Percentiles rank a stretch among this genome's conserved stretches.
Evolutionary conservation across 768 basidiomycete species (phyloP).

Genomic region (Kwoniella heveanensis): DNA sequence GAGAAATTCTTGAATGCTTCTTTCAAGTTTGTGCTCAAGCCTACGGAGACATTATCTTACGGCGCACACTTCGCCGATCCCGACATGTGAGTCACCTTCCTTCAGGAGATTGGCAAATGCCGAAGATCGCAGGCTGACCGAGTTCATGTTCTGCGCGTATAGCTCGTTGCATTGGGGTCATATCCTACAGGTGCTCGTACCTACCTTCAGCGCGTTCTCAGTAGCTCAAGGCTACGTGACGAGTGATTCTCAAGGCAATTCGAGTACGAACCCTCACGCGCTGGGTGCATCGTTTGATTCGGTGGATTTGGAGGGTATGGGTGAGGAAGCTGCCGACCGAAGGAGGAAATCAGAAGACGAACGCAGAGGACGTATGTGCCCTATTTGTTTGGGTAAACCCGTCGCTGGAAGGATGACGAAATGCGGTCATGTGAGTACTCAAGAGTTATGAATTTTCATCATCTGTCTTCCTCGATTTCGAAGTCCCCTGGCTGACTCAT

Average conservation of each 20-base stretch:
- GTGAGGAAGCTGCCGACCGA: conserved; percentile 39
- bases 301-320: conserved; percentile 40
- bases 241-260: conserved; percentile 21
- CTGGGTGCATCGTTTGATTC: conserved; percentile 35
- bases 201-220: conserved; percentile 74
- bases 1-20: conserved; percentile 96
- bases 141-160: neutral
- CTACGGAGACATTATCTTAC: conserved; percentile 71
- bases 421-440: conserved; percentile 90
- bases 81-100: conserved; percentile 70
- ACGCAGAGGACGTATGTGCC: conserved; percentile 77
- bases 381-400: conserved; percentile 91
- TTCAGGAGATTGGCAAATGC: too few species aligned
- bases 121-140: conserved; percentile 4
- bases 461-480: neutral
- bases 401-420: conserved; percentile 82
- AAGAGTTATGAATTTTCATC: too few species aligned
- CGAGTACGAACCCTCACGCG: conserved; percentile 2
- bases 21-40: conserved; percentile 93
- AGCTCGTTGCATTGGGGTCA: conserved; percentile 97
- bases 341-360: conserved; percentile 59
- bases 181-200: conserved; percentile 90
- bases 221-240: conserved; percentile 60
- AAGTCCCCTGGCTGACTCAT: neutral
- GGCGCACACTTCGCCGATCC: conserved; percentile 94